These are phyloP conservation scores for Penicillium sp. DNA, from an alignment of 2,329 filamentous ascomycete species.

Conservation along the genomic window DNA sequence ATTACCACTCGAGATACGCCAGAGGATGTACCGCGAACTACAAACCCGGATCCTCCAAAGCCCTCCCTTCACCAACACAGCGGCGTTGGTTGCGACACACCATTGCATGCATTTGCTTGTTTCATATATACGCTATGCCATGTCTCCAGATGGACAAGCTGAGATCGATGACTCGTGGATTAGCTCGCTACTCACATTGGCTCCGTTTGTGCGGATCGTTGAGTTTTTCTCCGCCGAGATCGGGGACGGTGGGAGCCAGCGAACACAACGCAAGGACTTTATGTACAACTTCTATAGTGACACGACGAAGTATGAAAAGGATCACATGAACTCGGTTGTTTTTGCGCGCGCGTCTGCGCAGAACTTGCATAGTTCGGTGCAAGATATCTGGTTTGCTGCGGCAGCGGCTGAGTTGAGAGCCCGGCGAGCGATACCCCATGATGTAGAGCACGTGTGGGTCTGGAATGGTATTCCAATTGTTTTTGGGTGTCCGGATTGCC, in stretches of 20 bases:
- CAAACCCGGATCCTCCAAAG: slow-evolving; percentile 41
- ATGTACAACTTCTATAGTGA: slow-evolving; percentile 47
- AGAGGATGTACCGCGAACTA: slow-evolving; percentile 37
- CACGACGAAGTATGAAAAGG: slow-evolving; percentile 38
- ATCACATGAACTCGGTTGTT: slow-evolving; percentile 40
- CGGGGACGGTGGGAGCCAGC: slow-evolving; percentile 42
- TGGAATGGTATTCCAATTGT: slow-evolving; percentile 38
- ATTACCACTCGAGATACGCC: slow-evolving; percentile 35
- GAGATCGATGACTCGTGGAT: slow-evolving; percentile 42
- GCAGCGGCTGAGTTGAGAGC: slow-evolving; percentile 33
- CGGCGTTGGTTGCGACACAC: slow-evolving; percentile 42
- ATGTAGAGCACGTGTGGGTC: slow-evolving; percentile 34
- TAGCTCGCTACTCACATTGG: slow-evolving; percentile 42
- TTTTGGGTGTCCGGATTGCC: slow-evolving; percentile 39
- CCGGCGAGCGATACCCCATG: slow-evolving; percentile 34
- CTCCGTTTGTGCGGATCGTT: slow-evolving; percentile 41
- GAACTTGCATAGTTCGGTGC: slow-evolving; percentile 34
- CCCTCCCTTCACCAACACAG: slow-evolving; percentile 43
- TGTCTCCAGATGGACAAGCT: slow-evolving; percentile 31
- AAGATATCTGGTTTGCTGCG: slow-evolving; percentile 44
- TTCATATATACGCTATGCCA: slow-evolving; percentile 40
- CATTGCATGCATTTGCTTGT: slow-evolving; percentile 45
- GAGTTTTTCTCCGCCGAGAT: slow-evolving; percentile 48
- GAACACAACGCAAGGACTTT: slow-evolving; percentile 44
- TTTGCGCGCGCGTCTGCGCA: slow-evolving; percentile 33